Percentiles rank a stretch among this genome's conserved stretches.
Conservation (phyloP, 176 grass and related monocot species). For the Puccinellia tenuiflora region DNA sequence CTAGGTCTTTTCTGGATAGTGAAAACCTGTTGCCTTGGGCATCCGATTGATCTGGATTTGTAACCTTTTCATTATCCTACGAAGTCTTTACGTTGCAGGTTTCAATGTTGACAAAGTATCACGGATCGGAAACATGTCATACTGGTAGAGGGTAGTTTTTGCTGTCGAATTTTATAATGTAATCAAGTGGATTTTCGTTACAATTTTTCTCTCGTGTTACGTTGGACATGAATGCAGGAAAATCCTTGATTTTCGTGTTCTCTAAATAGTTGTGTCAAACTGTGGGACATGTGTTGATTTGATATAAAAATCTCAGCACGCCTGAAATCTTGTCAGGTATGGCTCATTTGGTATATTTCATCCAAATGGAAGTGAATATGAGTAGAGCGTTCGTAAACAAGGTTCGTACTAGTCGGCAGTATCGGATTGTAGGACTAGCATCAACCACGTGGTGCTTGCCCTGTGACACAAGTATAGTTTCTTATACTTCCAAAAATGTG, state of each 20-base stretch:
- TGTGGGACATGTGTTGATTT: neutral
- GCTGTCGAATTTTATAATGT: conserved; percentile 27
- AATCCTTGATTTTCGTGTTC: conserved; percentile 22
- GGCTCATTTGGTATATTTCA: too few species aligned
- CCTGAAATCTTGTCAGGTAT: neutral
- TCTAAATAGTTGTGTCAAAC: neutral
- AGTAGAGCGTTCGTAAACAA: neutral
- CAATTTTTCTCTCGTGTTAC: neutral
- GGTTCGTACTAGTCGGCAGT: neutral
- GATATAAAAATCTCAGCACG: neutral
- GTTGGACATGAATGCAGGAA: conserved; percentile 32
- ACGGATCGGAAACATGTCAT: conserved; percentile 11
- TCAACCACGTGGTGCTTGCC: neutral
- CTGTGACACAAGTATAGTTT: neutral
- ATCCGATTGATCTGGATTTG: conserved; percentile 13
- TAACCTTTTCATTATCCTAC: conserved; percentile 20
- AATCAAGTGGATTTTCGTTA: conserved; percentile 13
- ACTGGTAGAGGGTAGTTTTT: conserved; percentile 32
- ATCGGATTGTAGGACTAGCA: neutral
- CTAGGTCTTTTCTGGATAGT: conserved; percentile 17
- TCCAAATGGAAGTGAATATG: neutral
- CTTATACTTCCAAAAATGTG: neutral
- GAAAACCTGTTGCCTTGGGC: conserved; percentile 20
- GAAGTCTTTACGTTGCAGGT: conserved; percentile 17
- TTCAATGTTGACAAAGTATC: conserved; percentile 13